Conservation (phyloP, 768 basidiomycete species). For the Boletus rex-veris region DNA sequence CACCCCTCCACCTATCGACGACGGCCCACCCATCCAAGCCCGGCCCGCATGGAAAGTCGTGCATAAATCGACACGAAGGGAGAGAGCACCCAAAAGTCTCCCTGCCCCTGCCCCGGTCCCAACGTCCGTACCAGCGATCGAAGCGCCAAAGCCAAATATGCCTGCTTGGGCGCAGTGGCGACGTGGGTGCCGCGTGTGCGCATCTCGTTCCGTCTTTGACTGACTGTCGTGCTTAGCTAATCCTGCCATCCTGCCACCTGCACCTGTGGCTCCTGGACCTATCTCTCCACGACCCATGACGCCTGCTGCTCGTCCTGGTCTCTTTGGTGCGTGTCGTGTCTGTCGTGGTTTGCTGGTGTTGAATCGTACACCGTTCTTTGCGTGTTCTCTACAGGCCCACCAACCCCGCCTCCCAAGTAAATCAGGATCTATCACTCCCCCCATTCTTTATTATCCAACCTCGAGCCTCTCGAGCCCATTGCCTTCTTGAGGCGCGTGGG, state of each 20-base stretch:
- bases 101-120: slow-evolving; percentile 30
- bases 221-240: slow-evolving; percentile 46
- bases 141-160: slow-evolving; percentile 47
- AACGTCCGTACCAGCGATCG: slow-evolving; percentile 35
- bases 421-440: not conserved
- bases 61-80: slow-evolving; percentile 57
- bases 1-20: slow-evolving; percentile 46
- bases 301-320: slow-evolving; percentile 54
- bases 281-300: slow-evolving; percentile 34
- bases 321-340: slow-evolving; percentile 52
- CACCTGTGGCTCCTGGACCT: slow-evolving; percentile 31
- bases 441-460: slow-evolving; percentile 2
- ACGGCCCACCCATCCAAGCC: slow-evolving; percentile 45
- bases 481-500: too few relatives aligned
- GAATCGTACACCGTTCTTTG: not conserved
- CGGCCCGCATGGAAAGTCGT: slow-evolving; percentile 75
- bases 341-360: not conserved
- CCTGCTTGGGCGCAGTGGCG: slow-evolving; percentile 88
- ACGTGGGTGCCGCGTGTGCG: slow-evolving; percentile 40
- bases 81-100: slow-evolving; percentile 43
- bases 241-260: slow-evolving; percentile 57
- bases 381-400: slow-evolving; percentile 32
- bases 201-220: not conserved
- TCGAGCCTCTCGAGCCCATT: not conserved
- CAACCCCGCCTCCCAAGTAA: slow-evolving; percentile 46